These are phyloP conservation scores for Ogataea pilisensis DNA, from an alignment of 805 yeast species.

Conservation along the genomic window DNA sequence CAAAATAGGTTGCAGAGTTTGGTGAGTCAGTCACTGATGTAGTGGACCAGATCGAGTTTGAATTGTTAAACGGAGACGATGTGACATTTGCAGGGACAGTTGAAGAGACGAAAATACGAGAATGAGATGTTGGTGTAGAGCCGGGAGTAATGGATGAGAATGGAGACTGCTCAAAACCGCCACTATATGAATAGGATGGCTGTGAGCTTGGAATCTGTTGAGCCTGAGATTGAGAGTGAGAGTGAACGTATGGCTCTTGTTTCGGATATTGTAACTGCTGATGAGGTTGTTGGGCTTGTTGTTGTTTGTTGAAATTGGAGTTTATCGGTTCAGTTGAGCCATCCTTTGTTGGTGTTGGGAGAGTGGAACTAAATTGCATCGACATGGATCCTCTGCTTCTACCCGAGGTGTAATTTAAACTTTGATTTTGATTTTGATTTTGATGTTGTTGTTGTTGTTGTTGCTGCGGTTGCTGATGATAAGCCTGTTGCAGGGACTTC, in stretches of 20 bases:
- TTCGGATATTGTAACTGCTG: constrained; percentile 1
- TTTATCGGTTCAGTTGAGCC: constrained; percentile 14
- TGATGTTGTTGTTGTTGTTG: background rate
- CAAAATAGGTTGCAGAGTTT: constrained; percentile 4
- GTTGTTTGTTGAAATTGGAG: constrained; percentile 3
- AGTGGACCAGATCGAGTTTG: constrained; percentile 22
- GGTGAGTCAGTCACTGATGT: constrained; percentile 11
- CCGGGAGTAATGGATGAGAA: constrained; percentile 5
- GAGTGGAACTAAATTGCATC: constrained; percentile 5
- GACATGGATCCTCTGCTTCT: constrained; percentile 7
- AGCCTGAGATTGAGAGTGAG: constrained; percentile 4
- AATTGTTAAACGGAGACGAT: constrained; percentile 22
- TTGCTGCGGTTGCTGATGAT: constrained; percentile 3
- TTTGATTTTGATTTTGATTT: background rate
- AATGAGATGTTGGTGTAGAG: constrained; percentile 5
- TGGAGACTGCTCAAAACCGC: constrained; percentile 6
- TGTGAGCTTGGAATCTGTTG: constrained; percentile 1
- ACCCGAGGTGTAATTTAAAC: constrained; percentile 4
- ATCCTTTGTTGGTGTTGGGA: constrained; percentile 5
- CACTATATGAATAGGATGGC: background rate
- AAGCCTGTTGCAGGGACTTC: constrained; percentile 31
- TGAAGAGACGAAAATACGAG: constrained; percentile 9
- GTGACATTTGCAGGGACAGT: constrained; percentile 15
- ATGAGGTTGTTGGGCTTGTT: constrained; percentile 4
- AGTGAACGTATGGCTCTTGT: background rate